Conservation (phyloP, 2,329 filamentous ascomycete genomes). For the Arthroderma uncinatum region DNA sequence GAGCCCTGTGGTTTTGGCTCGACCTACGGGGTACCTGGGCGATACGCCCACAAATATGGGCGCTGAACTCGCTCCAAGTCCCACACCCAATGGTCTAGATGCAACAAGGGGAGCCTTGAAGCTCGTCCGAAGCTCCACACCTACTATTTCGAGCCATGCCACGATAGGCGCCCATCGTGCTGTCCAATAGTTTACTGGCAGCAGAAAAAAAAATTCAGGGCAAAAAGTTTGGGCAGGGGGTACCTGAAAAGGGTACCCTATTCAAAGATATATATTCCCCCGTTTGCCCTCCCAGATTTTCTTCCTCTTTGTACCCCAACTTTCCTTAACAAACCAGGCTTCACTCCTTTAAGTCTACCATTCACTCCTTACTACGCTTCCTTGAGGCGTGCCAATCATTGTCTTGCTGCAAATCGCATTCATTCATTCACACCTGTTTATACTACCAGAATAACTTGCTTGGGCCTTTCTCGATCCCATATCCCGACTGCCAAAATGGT, state of each 20-base stretch:
- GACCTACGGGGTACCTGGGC: background rate
- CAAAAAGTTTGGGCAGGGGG: background rate
- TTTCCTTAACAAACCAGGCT: constrained; percentile 6
- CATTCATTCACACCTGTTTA: constrained; percentile 7
- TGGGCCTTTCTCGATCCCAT: background rate
- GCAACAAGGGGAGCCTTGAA: background rate
- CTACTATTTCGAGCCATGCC: background rate
- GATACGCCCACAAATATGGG: background rate
- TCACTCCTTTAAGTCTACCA: constrained; percentile 16
- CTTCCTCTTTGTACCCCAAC: constrained; percentile 4
- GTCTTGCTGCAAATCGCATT: constrained; percentile 12
- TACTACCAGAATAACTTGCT: background rate
- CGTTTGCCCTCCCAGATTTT: constrained; percentile 5
- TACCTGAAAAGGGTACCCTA: background rate
- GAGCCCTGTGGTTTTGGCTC: background rate
- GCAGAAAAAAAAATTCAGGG: background rate
- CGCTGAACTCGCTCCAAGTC: background rate
- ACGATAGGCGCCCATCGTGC: constrained; percentile 1
- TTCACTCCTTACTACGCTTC: constrained; percentile 25
- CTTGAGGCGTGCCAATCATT: constrained; percentile 13
- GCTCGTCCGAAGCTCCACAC: background rate
- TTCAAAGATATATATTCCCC: background rate
- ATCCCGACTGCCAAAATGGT: constrained; percentile 22
- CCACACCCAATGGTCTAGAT: background rate
- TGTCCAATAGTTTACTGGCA: background rate